Conservation (phyloP, 2,329 filamentous ascomycete genomes). For the Fusarium armeniacum region DNA sequence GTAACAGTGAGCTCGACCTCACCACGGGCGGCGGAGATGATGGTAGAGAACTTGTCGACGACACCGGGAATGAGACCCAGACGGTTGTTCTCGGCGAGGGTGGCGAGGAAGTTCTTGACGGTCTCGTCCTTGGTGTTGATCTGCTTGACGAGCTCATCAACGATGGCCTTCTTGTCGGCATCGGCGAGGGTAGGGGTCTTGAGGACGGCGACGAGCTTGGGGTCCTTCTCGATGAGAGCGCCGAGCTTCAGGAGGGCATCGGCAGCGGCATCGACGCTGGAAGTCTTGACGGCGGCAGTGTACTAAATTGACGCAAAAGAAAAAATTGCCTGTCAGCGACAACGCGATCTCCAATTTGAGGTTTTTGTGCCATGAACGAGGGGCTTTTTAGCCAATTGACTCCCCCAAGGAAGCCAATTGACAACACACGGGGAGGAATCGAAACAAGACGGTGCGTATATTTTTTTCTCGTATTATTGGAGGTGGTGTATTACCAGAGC, state of each 20-base stretch:
- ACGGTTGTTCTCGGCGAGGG: slow-evolving; percentile 97
- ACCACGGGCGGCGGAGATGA: slow-evolving; percentile 90
- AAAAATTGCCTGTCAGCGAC: slow-evolving; percentile 46
- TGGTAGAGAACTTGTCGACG: slow-evolving; percentile 84
- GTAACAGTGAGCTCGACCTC: slow-evolving; percentile 95
- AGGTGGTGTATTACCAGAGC: slow-evolving; percentile 82
- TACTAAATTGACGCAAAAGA: slow-evolving; percentile 74
- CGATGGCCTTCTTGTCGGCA: slow-evolving; percentile 86
- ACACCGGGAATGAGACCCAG: slow-evolving; percentile 85
- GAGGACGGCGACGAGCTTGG: slow-evolving; percentile 84
- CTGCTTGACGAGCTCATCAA: slow-evolving; percentile 89
- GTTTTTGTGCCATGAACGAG: slow-evolving; percentile 35
- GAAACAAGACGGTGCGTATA: slow-evolving; percentile 11
- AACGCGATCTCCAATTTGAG: slow-evolving; percentile 46
- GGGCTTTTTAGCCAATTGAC: slow-evolving; percentile 21
- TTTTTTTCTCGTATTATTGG: slow-evolving; percentile 1
- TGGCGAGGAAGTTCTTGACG: slow-evolving; percentile 92
- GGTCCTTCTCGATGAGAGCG: slow-evolving; percentile 82
- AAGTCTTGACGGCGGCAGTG: slow-evolving; percentile 92
- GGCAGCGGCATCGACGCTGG: slow-evolving; percentile 86
- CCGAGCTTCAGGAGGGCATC: slow-evolving; percentile 81
- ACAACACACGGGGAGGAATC: not conserved
- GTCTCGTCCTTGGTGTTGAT: slow-evolving; percentile 81
- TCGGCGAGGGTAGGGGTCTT: slow-evolving; percentile 81
- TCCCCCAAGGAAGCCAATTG: slow-evolving; percentile 42